These are phyloP conservation scores for Calycina herbarum DNA, from an alignment of 2,329 filamentous ascomycete genomes.

Conservation along the genomic window DNA sequence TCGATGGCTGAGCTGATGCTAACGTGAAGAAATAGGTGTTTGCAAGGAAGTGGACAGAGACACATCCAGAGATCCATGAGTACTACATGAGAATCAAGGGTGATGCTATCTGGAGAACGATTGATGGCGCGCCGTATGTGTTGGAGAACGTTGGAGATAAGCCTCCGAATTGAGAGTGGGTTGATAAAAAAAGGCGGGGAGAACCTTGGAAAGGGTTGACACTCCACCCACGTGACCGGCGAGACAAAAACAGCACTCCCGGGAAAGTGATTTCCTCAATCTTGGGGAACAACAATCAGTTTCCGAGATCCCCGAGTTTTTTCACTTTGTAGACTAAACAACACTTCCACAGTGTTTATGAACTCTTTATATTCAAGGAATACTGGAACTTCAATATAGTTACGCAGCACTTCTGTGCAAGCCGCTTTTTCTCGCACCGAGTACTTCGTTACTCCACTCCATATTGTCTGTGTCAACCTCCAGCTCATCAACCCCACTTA, in stretches of 20 bases:
- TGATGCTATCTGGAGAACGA: conserved; percentile 22
- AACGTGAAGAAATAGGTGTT: conserved; percentile 20
- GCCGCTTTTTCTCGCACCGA: too few relatives aligned
- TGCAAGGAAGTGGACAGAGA: conserved; percentile 25
- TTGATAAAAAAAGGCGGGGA: neutral
- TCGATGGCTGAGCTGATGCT: neutral
- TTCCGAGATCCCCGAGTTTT: too few relatives aligned
- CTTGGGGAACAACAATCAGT: too few relatives aligned
- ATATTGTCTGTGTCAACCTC: neutral
- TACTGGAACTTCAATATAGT: too few relatives aligned
- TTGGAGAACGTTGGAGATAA: conserved; percentile 15
- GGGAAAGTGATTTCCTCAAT: neutral
- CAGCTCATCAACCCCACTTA: neutral
- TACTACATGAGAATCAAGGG: conserved; percentile 27
- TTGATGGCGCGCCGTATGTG: conserved; percentile 16
- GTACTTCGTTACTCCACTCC: neutral
- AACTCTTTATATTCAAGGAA: too few relatives aligned
- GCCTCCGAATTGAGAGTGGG: conserved; percentile 8
- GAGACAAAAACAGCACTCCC: neutral
- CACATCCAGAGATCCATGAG: conserved; percentile 25
- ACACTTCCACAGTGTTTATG: too few relatives aligned
- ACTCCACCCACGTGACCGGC: conserved; percentile 7
- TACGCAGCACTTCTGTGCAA: too few relatives aligned
- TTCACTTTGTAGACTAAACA: too few relatives aligned
- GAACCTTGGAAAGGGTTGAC: neutral